These are phyloP conservation scores for Triticum monococcum DNA, from an alignment of 176 grass and related monocot genomes.

Conservation along the genomic window DNA sequence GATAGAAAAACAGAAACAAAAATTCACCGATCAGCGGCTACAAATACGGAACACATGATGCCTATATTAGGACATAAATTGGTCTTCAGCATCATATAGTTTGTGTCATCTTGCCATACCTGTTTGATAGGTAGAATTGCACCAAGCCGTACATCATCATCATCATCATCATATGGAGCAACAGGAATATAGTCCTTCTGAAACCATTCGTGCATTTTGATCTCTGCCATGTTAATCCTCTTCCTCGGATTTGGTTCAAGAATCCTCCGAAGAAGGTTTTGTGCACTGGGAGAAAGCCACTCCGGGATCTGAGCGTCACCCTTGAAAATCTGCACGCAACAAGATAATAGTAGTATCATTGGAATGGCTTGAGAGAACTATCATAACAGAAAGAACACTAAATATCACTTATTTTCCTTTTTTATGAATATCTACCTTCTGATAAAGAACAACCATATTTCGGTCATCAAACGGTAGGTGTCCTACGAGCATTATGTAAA, in stretches of 20 bases:
- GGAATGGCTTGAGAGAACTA: not conserved
- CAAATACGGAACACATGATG: not conserved
- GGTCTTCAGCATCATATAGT: not conserved
- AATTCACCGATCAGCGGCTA: not conserved
- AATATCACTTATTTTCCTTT: not conserved
- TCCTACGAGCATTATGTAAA: conserved; percentile 78
- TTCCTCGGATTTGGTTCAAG: conserved; percentile 64
- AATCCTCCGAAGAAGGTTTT: conserved; percentile 64
- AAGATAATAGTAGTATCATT: not conserved
- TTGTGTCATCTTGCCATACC: conserved; percentile 27
- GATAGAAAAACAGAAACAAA: conserved; percentile 13
- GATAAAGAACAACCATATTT: conserved; percentile 92
- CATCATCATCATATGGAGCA: conserved; percentile 47
- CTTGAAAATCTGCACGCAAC: conserved; percentile 59
- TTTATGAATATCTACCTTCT: conserved; percentile 51
- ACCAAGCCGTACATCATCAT: conserved; percentile 50
- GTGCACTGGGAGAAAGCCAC: conserved; percentile 48
- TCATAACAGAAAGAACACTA: not conserved
- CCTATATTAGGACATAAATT: not conserved
- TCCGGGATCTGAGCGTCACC: conserved; percentile 67
- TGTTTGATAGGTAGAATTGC: conserved; percentile 42
- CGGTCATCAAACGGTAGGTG: conserved; percentile 83
- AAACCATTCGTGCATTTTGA: conserved; percentile 80
- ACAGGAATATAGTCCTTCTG: conserved; percentile 57
- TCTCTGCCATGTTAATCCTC: conserved; percentile 62